These are phyloP conservation scores for Ophioceras dolichostomum DNA, from an alignment of 2,329 filamentous ascomycete genomes.

Conservation along the genomic window DNA sequence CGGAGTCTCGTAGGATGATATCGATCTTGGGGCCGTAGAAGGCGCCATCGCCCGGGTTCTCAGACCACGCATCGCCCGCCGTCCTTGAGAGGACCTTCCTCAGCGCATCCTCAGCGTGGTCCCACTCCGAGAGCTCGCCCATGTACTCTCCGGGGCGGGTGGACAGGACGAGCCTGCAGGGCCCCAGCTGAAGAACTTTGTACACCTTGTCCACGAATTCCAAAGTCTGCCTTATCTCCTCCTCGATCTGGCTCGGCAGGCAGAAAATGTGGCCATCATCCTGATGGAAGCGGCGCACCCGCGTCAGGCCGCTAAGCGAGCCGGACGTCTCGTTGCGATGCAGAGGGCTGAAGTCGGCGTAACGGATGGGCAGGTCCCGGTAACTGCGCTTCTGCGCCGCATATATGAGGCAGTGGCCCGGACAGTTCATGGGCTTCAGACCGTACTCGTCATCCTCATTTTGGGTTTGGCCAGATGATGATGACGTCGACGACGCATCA, in stretches of 20 bases:
- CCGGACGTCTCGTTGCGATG: slow-evolving; percentile 94
- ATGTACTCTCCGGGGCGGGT: slow-evolving; percentile 70
- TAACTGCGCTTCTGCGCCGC: slow-evolving; percentile 75
- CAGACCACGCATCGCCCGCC: slow-evolving; percentile 54
- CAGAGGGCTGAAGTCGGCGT: slow-evolving; percentile 91
- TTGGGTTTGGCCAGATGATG: slow-evolving; percentile 8
- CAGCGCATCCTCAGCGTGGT: slow-evolving; percentile 55
- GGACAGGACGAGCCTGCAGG: slow-evolving; percentile 66
- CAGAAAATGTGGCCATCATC: slow-evolving; percentile 91
- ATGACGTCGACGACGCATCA: slow-evolving; percentile 6
- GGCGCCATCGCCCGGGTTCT: slow-evolving; percentile 74
- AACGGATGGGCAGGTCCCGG: slow-evolving; percentile 76
- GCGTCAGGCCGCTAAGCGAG: slow-evolving; percentile 77
- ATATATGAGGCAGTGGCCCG: slow-evolving; percentile 85
- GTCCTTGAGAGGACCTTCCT: slow-evolving; percentile 48
- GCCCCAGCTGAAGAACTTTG: slow-evolving; percentile 53
- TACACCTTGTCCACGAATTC: slow-evolving; percentile 66
- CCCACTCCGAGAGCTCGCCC: slow-evolving; percentile 56
- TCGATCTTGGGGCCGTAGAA: slow-evolving; percentile 93
- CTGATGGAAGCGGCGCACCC: slow-evolving; percentile 89
- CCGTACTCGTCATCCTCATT: slow-evolving; percentile 61
- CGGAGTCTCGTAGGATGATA: slow-evolving; percentile 65
- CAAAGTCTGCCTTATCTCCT: slow-evolving; percentile 62
- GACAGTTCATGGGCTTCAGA: slow-evolving; percentile 94
- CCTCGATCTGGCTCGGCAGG: slow-evolving; percentile 59